Evolutionary conservation across 1,284 basidiomycete genomes (phyloP).

Genomic region (Termitomyces sp.): DNA sequence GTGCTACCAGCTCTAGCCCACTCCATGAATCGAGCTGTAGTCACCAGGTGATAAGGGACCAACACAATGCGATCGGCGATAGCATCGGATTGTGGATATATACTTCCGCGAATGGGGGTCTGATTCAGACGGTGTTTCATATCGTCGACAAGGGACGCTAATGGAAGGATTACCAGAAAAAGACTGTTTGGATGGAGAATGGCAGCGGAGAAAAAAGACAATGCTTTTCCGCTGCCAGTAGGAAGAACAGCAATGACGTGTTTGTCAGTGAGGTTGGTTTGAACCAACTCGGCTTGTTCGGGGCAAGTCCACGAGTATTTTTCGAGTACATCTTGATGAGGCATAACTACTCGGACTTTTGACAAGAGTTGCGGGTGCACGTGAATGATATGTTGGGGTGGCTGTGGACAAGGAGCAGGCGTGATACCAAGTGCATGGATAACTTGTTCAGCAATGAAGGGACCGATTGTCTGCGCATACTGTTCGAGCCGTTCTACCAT

Average conservation of each 20-base stretch:
- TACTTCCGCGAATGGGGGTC: neutral
- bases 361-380: neutral
- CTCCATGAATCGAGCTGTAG: too few species aligned
- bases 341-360: neutral
- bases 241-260: neutral
- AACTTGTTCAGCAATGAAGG: neutral
- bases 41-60: neutral
- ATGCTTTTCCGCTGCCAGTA: neutral
- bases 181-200: neutral
- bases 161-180: neutral
- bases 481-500: neutral
- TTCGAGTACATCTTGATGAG: neutral
- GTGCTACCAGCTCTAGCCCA: too few species aligned
- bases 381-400: neutral
- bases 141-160: neutral
- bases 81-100: neutral
- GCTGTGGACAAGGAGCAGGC: too few species aligned
- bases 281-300: neutral
- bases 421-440: accelerated
- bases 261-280: neutral
- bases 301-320: neutral
- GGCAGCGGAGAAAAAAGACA: neutral
- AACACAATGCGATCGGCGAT: neutral
- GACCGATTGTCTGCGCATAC: neutral
- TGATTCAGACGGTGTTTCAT: neutral